These are phyloP conservation scores for Neolentinus lepideus DNA, from an alignment of 1,284 basidiomycete species.

Conservation along the genomic window DNA sequence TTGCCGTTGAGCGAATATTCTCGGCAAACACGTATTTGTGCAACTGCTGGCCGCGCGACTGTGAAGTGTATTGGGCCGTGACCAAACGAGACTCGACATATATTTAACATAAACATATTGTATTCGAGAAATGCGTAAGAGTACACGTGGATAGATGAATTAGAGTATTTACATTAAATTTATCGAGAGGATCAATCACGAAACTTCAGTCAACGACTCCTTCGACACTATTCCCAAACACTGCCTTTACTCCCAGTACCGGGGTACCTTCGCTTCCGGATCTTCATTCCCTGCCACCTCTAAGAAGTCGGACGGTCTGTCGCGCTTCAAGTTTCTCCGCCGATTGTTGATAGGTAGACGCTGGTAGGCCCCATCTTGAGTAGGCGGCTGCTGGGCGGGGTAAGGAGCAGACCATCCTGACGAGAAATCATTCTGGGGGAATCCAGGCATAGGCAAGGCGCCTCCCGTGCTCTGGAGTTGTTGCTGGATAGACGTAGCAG, in stretches of 20 bases:
- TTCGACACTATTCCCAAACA: not conserved
- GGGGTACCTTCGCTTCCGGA: conserved; percentile 48
- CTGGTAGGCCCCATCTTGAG: conserved; percentile 78
- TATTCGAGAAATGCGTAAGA: not conserved
- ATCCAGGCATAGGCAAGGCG: not conserved
- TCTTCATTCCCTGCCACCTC: conserved; percentile 57
- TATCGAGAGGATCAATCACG: too few species aligned
- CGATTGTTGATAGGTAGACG: conserved; percentile 73
- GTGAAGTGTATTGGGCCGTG: too few species aligned
- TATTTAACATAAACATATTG: not conserved
- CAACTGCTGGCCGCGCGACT: too few species aligned
- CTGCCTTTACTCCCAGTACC: conserved; percentile 64
- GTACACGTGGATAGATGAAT: not conserved
- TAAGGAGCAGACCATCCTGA: not conserved
- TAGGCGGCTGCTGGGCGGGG: conserved; percentile 43
- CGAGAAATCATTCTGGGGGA: not conserved
- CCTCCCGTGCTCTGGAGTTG: conserved; percentile 30
- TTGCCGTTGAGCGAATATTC: too few species aligned
- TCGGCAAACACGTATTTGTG: too few species aligned
- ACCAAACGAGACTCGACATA: too few species aligned
- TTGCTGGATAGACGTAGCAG: conserved; percentile 40
- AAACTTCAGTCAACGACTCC: too few species aligned
- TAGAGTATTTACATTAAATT: not conserved
- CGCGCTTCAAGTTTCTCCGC: conserved; percentile 67
- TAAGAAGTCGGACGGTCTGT: conserved; percentile 75